phyloP scores from a whole-genome alignment of 176 grass and related monocot genomes.

The Bonia amplexicaulis region DNA sequence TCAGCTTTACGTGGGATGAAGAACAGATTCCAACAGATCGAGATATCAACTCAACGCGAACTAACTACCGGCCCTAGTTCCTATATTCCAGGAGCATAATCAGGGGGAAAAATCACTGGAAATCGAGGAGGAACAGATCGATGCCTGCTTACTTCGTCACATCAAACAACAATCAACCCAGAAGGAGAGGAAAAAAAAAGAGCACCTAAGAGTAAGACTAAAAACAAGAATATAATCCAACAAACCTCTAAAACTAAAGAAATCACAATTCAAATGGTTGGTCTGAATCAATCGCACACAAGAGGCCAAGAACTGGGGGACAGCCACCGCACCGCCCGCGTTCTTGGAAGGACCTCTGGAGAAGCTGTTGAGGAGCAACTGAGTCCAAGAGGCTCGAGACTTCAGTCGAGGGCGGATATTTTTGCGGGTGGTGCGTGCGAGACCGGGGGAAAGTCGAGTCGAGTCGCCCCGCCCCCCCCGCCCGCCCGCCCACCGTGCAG shows the following conservation, averaged over 20 bases:
- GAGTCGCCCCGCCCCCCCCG: too few species aligned
- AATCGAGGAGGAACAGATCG: not conserved
- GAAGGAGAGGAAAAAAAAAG: too few species aligned
- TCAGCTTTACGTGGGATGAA: not conserved
- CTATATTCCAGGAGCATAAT: not conserved
- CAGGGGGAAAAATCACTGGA: not conserved
- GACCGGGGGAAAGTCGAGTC: too few species aligned
- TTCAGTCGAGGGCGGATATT: not conserved
- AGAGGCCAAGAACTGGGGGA: not conserved
- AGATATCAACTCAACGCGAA: conserved; percentile 1
- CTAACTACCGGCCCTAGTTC: not conserved
- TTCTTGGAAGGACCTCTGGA: conserved; percentile 1
- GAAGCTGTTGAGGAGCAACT: not conserved
- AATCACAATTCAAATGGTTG: not conserved
- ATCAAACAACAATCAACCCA: not conserved
- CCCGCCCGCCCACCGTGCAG: too few species aligned
- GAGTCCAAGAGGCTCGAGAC: not conserved
- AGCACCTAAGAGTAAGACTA: not conserved
- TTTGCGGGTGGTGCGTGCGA: too few species aligned
- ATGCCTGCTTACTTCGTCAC: not conserved
- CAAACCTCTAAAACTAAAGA: not conserved
- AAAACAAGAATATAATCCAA: not conserved
- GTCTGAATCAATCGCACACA: not conserved
- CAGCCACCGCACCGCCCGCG: not conserved
- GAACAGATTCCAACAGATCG: not conserved